phyloP scores from a whole-genome alignment of 768 basidiomycete species.

The Tubosaeta brunneosetosa region DNA sequence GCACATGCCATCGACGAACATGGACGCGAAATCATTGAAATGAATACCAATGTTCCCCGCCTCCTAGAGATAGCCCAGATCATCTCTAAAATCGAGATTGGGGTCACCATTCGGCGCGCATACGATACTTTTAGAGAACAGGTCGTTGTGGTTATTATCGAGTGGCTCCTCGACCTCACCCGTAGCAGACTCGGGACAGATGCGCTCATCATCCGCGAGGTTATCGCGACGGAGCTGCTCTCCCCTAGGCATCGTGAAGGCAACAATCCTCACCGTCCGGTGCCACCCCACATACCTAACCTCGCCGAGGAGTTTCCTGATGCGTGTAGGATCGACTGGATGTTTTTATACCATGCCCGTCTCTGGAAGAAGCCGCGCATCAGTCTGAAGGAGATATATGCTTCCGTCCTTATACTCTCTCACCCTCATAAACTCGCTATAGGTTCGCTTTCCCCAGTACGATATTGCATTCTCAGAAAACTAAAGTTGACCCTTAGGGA shows the following conservation, averaged over 20 bases:
- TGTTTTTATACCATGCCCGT: constrained; percentile 77
- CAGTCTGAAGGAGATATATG: constrained; percentile 79
- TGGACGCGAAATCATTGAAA: constrained; percentile 82
- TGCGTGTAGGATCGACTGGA: constrained; percentile 63
- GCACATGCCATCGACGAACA: constrained; percentile 66
- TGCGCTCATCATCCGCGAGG: constrained; percentile 61
- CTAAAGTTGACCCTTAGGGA: constrained; percentile 44
- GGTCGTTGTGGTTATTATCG: constrained; percentile 75
- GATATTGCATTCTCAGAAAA: neutral
- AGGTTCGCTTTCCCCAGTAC: constrained; percentile 42
- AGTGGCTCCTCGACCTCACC: constrained; percentile 82
- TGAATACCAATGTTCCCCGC: constrained; percentile 45
- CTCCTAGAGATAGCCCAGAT: constrained; percentile 76
- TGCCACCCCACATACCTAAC: constrained; percentile 30
- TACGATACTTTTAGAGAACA: constrained; percentile 89
- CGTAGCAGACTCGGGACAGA: constrained; percentile 66
- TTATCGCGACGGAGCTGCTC: constrained; percentile 67
- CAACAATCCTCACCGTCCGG: constrained; percentile 37
- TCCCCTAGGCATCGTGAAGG: constrained; percentile 53
- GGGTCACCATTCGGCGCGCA: constrained; percentile 82
- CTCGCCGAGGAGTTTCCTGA: constrained; percentile 39
- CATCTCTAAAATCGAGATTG: constrained; percentile 85
- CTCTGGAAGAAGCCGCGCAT: constrained; percentile 83
- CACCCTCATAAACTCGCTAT: constrained; percentile 71
- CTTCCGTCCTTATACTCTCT: constrained; percentile 65